Evolutionary conservation across 192 early-diverging fungal genomes (phyloP), one percentile per base, ranked within the genome.

Genomic region (Entomortierella lignicola): DNA sequence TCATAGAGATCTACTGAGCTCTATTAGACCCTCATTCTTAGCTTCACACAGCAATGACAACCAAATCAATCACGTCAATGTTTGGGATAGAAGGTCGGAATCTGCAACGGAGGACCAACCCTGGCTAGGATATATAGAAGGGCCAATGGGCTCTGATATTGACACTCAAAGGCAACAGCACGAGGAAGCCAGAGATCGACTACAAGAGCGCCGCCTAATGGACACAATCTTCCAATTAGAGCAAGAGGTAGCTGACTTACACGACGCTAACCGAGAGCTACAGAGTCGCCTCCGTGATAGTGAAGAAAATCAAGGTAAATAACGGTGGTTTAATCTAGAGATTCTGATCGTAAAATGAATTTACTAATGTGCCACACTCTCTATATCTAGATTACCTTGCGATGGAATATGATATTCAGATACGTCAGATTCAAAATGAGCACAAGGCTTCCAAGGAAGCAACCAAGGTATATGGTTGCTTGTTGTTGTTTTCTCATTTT

Each of bases 11-110:
- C 17, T 64, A 2, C 13, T 53, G 10, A 64, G 41, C 25, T 43
- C 63, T 15, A 52, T 51, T 23, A 29, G 31, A 32, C 26, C 63
- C 7, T 64, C 63, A n/a, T 63, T 63, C 21, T 31, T 63, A 5
- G 47, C 27, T 10, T 47, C 61, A 15, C 44, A 47, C 5, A 15
- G 20, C 15, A 47, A 47, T 15, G 17, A 20, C 44, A 47, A 20
- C 20, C 5, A 47, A 20, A 20, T 11, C 20, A 20, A 47, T 42
- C 6, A 13, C 39, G 13, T 42, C 15, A 47, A 47, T 15, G 44
- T 15, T 20, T 47, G 44, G 44, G 20, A 20, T 47, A 2, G 2
- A 47, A 15, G 17, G 20, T 11, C 15, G 20, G 8, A 47, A 2
- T 12, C 44, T 20, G 44, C 2, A 4, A 20, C 12, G 15, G 20